Evolutionary conservation across 352 stramenopile species (phyloP), one percentile per base, ranked within the genome.

Genomic region (Phytophthora constricta): DNA sequence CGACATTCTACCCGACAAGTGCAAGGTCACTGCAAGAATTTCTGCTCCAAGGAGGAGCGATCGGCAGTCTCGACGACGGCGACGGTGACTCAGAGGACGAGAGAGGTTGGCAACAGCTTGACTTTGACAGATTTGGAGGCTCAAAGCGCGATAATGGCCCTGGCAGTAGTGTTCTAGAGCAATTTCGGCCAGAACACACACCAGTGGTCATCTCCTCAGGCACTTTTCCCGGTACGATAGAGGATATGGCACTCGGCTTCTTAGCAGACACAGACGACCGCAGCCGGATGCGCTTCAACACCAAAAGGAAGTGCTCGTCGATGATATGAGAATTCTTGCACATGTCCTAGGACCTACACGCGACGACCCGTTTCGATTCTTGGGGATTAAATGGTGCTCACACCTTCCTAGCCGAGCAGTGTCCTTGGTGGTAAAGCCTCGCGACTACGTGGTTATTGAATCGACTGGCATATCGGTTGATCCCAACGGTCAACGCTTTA

Each of bases 381-480:
- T 85, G 11, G 74, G 74, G 7, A 43, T 87, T 63, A 87, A 87
- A 34, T 87, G 79, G 79, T 68, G 65, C 41, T 62, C 63, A 9
- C 62, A 53, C 5, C 60, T 51, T 5, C 16, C 62, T 16, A 49
- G 56, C 27, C 57, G 56, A 9, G 51, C 74, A 3, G 39, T 68
- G 31, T 53, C 60, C 7, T 46, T 71, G 16, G 63, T 89, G 19
- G 50, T 89, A 8, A 77, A 84, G 23, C 69, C 65, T 5, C 78
- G 81, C 8, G 81, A 90, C 51, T 86, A 85, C 45, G 48, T 89
- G 19, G 64, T 79, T 1, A 58, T 89, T 23, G 81, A 89, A 31
- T 78, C 78, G 5, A 81, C 74, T 10, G 80, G 80, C 10, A 78
- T 75, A 51, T 72, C 77, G 2, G 53, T 74, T 25, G 74, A 82